Evolutionary conservation across 805 yeast genomes (phyloP).

Genomic region (Starmerella lactis-condensi): DNA sequence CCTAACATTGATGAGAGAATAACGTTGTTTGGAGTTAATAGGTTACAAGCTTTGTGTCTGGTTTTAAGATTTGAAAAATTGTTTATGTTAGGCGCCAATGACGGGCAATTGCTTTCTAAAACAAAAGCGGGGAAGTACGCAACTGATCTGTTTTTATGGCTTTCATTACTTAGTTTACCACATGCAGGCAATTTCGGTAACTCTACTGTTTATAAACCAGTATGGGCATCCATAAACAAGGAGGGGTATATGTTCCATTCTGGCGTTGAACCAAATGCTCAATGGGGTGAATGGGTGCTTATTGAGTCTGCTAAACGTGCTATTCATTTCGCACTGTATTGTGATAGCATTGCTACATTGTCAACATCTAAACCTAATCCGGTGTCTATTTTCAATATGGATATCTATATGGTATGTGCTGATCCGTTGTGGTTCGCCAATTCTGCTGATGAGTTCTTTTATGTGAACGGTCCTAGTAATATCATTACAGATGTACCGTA

Average conservation of each 20-base stretch:
- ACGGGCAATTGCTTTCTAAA: conserved; percentile 1
- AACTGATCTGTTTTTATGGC: conserved; percentile 16
- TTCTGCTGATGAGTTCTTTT: conserved; percentile 16
- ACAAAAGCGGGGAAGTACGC: conserved; percentile 12
- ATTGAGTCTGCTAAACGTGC: conserved; percentile 29
- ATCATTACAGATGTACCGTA: conserved; percentile 18
- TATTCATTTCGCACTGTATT: conserved; percentile 17
- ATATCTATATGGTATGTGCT: conserved; percentile 19
- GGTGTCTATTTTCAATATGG: conserved; percentile 19
- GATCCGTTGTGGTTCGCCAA: conserved; percentile 19
- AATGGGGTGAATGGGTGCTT: conserved; percentile 32
- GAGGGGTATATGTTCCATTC: conserved; percentile 18
- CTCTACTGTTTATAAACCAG: conserved; percentile 11
- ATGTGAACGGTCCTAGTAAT: conserved; percentile 16
- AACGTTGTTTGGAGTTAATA: conserved; percentile 13
- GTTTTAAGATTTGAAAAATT: conserved; percentile 19
- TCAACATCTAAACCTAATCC: conserved; percentile 6
- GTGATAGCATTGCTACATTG: conserved; percentile 16
- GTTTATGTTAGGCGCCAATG: conserved; percentile 2
- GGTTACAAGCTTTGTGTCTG: conserved; percentile 19
- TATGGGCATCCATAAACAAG: conserved; percentile 15
- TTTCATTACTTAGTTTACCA: conserved; percentile 14
- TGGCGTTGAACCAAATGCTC: conserved; percentile 18
- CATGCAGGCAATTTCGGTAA: conserved; percentile 8
- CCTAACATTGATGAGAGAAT: conserved; percentile 7